Conservation (phyloP, 208 protist genomes). For the Acanthamoeba divionensis region DNA sequence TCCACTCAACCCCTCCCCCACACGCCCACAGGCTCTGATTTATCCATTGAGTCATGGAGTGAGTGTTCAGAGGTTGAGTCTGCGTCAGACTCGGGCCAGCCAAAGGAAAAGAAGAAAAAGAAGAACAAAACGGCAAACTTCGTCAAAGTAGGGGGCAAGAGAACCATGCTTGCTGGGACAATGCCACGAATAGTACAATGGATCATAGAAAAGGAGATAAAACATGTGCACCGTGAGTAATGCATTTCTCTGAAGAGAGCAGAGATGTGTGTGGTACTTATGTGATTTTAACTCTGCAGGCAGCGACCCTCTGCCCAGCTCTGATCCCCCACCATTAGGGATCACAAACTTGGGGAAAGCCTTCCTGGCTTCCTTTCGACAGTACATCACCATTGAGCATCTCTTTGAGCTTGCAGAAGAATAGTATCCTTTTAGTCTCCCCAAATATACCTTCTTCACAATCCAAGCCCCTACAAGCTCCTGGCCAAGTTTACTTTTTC, state of each 20-base stretch:
- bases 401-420: neutral
- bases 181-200: slow-evolving; percentile 12
- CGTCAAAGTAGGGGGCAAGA: neutral
- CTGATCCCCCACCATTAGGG: too few relatives aligned
- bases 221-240: too few relatives aligned
- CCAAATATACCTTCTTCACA: too few relatives aligned
- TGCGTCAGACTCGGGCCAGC: neutral
- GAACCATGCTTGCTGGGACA: neutral
- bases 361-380: neutral
- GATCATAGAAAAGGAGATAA: neutral
- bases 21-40: too few relatives aligned
- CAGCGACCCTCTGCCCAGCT: too few relatives aligned
- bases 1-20: too few relatives aligned
- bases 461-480: neutral
- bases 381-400: neutral
- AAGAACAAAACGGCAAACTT: neutral
- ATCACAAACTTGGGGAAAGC: neutral
- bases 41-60: neutral
- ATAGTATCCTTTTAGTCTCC: neutral
- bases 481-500: neutral
- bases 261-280: too few relatives aligned
- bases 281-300: too few relatives aligned
- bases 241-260: too few relatives aligned
- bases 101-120: neutral
- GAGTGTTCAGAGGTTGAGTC: neutral